Conservation (phyloP, 2,329 filamentous ascomycete species). For the Cercospora sp. region DNA sequence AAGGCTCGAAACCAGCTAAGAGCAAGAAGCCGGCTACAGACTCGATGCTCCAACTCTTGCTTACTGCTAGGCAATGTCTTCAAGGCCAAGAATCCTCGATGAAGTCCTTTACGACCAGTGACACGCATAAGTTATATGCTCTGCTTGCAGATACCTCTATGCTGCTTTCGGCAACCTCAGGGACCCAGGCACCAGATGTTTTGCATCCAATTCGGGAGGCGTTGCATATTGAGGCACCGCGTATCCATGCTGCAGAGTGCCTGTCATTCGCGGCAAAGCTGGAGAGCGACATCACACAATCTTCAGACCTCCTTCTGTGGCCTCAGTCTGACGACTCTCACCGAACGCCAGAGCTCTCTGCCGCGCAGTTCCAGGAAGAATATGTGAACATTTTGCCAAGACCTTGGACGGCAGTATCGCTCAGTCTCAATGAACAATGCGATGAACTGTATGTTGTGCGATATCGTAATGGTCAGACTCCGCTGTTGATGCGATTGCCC, state of each 20-base stretch:
- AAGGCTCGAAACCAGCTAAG: slow-evolving; percentile 6
- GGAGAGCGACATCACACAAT: slow-evolving; percentile 47
- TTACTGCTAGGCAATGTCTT: slow-evolving; percentile 26
- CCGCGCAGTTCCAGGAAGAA: slow-evolving; percentile 66
- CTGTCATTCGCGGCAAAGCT: slow-evolving; percentile 58
- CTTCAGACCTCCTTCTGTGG: slow-evolving; percentile 44
- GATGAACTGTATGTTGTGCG: slow-evolving; percentile 90
- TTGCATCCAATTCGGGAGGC: slow-evolving; percentile 49
- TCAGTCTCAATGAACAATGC: slow-evolving; percentile 77
- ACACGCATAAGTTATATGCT: slow-evolving; percentile 54
- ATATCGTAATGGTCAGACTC: slow-evolving; percentile 70
- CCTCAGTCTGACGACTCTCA: slow-evolving; percentile 35
- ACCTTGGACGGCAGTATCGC: slow-evolving; percentile 80
- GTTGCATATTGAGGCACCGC: slow-evolving; percentile 63
- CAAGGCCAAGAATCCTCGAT: neutral
- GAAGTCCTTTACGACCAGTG: slow-evolving; percentile 18
- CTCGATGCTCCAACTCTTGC: slow-evolving; percentile 20
- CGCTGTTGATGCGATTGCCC: slow-evolving; percentile 84
- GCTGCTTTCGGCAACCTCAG: slow-evolving; percentile 60
- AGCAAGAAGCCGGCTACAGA: slow-evolving; percentile 13
- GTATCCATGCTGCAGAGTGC: slow-evolving; percentile 67
- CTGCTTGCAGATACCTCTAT: slow-evolving; percentile 66
- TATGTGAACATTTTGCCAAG: slow-evolving; percentile 83
- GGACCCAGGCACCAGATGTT: slow-evolving; percentile 49
- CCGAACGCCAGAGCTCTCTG: slow-evolving; percentile 24